Conservation (phyloP, 345 rosid genomes). For the Boechera divaricarpa region DNA sequence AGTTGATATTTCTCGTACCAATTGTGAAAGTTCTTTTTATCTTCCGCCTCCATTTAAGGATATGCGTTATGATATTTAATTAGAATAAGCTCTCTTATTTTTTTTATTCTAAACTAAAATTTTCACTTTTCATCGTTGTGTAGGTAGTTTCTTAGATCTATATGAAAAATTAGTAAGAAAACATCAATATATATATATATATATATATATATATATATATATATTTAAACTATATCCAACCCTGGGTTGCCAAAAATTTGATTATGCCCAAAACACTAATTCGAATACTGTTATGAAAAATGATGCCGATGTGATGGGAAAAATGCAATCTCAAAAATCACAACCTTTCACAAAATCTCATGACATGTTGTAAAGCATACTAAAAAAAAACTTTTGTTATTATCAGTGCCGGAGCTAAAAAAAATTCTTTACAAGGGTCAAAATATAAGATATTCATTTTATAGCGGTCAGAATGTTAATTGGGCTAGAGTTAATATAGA, state of each 20-base stretch:
- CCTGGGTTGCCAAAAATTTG: not conserved
- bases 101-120: not conserved
- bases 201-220: too few species aligned
- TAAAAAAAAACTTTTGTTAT: too few species aligned
- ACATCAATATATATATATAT: not conserved
- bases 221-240: too few species aligned
- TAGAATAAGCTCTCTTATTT: not conserved
- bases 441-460: too few species aligned
- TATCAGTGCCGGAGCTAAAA: too few species aligned
- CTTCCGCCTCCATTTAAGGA: slow-evolving; percentile 10
- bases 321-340: not conserved
- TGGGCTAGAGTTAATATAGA: too few species aligned
- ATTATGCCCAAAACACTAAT: not conserved
- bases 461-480: too few species aligned
- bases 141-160: not conserved
- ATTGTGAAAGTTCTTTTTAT: slow-evolving; percentile 10
- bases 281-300: not conserved
- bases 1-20: slow-evolving; percentile 25
- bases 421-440: too few species aligned
- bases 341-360: not conserved
- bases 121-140: not conserved
- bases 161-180: not conserved
- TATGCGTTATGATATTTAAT: not conserved
- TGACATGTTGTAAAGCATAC: too few species aligned
- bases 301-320: not conserved